phyloP scores from a whole-genome alignment of 352 stramenopile species.

The Phytophthora aleatoria region DNA sequence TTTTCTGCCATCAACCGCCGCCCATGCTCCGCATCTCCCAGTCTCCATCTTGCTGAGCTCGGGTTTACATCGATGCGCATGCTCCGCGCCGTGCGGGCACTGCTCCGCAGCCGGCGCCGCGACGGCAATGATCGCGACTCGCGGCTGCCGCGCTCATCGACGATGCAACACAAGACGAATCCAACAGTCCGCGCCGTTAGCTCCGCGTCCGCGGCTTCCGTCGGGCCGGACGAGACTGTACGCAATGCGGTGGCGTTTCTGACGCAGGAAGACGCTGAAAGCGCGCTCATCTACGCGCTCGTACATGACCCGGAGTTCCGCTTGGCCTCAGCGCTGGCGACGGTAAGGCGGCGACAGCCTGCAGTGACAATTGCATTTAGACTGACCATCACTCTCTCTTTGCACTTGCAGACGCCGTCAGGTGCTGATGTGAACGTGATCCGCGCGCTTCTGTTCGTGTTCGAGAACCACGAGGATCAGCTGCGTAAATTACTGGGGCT shows the following conservation, averaged over 20 bases:
- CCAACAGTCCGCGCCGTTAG: slow-evolving; percentile 9
- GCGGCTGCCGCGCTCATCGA: slow-evolving; percentile 1
- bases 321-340: slow-evolving; percentile 60
- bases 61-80: slow-evolving; percentile 24
- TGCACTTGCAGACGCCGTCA: slow-evolving; percentile 23
- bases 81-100: slow-evolving; percentile 27
- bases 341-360: slow-evolving; percentile 26
- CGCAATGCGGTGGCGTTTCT: slow-evolving; percentile 71
- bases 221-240: slow-evolving; percentile 52
- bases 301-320: slow-evolving; percentile 82
- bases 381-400: slow-evolving; percentile 6
- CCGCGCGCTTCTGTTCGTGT: slow-evolving; percentile 72
- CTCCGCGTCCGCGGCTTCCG: background rate
- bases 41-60: slow-evolving; percentile 22
- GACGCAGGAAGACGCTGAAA: slow-evolving; percentile 64
- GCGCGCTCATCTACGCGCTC: slow-evolving; percentile 73
- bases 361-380: background rate
- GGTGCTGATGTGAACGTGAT: slow-evolving; percentile 62
- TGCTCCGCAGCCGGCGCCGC: slow-evolving; percentile 25
- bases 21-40: slow-evolving; percentile 21
- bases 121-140: slow-evolving; percentile 8
- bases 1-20: slow-evolving; percentile 28
- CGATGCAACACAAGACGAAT: slow-evolving; percentile 12
- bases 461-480: slow-evolving; percentile 76
- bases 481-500: slow-evolving; percentile 66